Evolutionary conservation across 208 protist species (phyloP).

Genomic region (Leishmania aethiopica): DNA sequence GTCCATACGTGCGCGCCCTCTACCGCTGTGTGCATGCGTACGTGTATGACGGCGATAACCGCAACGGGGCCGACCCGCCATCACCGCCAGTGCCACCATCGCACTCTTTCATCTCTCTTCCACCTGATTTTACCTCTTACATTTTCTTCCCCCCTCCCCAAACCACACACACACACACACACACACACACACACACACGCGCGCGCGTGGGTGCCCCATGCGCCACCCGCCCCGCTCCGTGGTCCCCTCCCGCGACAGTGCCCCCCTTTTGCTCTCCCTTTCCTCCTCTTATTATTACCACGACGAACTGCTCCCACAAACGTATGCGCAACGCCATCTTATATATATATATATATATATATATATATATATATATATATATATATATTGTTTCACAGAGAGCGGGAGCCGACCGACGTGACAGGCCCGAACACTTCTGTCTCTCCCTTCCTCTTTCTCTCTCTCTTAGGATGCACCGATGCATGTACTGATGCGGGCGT

Average conservation of each 20-base stretch:
- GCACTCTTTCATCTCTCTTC: not conserved
- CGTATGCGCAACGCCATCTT: not conserved
- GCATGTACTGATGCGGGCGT: not conserved
- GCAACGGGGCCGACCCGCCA: not conserved
- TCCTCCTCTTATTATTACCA: not conserved
- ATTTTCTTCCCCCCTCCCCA: not conserved
- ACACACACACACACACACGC: not conserved
- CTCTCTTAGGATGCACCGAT: not conserved
- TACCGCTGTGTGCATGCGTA: not conserved
- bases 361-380: slow-evolving; percentile 2
- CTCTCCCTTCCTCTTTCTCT: not conserved
- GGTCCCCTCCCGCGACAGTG: not conserved
- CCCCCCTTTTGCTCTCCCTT: not conserved
- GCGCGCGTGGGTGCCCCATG: not conserved
- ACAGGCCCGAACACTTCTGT: not conserved
- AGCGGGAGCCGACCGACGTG: not conserved
- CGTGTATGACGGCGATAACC: not conserved
- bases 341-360: not conserved
- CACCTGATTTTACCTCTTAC: not conserved
- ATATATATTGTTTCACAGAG: not conserved
- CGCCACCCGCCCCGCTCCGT: not conserved
- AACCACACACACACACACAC: not conserved
- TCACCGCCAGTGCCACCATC: not conserved
- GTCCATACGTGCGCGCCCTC: not conserved
- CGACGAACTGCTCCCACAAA: not conserved